phyloP scores from a whole-genome alignment of 352 stramenopile species.

The Phytophthora fragariae region DNA sequence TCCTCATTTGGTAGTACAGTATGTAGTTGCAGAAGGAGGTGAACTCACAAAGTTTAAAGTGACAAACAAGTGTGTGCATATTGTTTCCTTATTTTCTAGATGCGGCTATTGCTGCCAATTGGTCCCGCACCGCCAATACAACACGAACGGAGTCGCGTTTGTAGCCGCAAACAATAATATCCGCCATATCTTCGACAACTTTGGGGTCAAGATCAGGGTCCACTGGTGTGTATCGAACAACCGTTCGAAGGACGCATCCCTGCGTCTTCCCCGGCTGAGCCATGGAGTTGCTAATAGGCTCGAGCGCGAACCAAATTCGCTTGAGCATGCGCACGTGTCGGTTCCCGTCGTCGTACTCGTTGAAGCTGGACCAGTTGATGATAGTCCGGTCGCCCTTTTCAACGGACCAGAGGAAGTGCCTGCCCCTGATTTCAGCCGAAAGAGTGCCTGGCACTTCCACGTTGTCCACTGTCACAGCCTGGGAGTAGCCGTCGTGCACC shows the following conservation, averaged over 20 bases:
- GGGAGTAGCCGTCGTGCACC: constrained; percentile 25
- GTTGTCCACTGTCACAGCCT: constrained; percentile 34
- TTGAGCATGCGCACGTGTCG: constrained; percentile 36
- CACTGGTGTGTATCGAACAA: constrained; percentile 35
- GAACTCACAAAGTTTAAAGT: too few relatives aligned
- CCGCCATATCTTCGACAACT: constrained; percentile 33
- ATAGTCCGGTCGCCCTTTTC: constrained; percentile 21
- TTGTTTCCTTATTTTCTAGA: not conserved
- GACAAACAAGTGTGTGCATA: not conserved
- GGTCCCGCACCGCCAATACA: constrained; percentile 30
- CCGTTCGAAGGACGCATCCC: constrained; percentile 32
- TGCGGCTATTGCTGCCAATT: constrained; percentile 26
- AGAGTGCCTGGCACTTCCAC: constrained; percentile 26
- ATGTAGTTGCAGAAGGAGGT: too few relatives aligned
- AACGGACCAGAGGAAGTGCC: constrained; percentile 35
- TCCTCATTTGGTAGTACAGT: too few relatives aligned
- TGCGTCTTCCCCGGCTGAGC: not conserved
- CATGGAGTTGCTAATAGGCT: constrained; percentile 14
- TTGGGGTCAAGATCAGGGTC: constrained; percentile 20
- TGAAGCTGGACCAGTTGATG: constrained; percentile 39
- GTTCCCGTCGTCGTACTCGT: constrained; percentile 28
- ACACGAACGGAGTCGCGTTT: constrained; percentile 36
- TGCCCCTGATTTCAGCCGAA: constrained; percentile 17
- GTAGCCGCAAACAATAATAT: constrained; percentile 27
- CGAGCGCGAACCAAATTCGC: constrained; percentile 32